phyloP scores from a whole-genome alignment of 441 rosid genomes.

The Sinapis alba region DNA sequence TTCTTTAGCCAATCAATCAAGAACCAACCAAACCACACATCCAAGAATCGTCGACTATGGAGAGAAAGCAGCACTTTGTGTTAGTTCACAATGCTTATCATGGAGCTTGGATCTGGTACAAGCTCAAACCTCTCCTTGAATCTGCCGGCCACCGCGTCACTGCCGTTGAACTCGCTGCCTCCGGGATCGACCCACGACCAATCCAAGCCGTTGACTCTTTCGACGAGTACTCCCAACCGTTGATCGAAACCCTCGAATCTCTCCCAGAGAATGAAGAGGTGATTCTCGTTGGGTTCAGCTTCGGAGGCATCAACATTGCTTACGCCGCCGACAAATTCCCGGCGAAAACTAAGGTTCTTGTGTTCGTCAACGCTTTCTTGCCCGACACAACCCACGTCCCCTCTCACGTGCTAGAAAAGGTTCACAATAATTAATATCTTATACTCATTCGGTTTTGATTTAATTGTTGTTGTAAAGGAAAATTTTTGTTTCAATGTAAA shows the following conservation, averaged over 20 bases:
- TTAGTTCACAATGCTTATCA: slow-evolving; percentile 54
- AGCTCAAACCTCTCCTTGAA: slow-evolving; percentile 45
- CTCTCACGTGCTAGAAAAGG: slow-evolving; percentile 41
- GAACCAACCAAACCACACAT: not conserved
- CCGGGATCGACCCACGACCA: slow-evolving; percentile 35
- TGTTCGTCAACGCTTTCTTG: slow-evolving; percentile 40
- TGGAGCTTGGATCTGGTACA: slow-evolving; percentile 65
- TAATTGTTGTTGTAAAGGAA: no score
- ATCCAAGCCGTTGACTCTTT: slow-evolving; percentile 34
- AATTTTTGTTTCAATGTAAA: no score
- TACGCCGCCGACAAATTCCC: slow-evolving; percentile 34
- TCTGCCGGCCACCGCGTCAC: slow-evolving; percentile 50
- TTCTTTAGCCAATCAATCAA: not conserved
- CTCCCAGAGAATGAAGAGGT: slow-evolving; percentile 33
- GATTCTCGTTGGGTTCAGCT: slow-evolving; percentile 42
- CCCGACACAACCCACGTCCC: slow-evolving; percentile 40
- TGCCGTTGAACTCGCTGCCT: slow-evolving; percentile 42
- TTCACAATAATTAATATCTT: not conserved
- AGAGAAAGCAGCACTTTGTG: slow-evolving; percentile 47
- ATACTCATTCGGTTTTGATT: no score
- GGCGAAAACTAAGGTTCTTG: slow-evolving; percentile 30
- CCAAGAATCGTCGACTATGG: slow-evolving; percentile 8
- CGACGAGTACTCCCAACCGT: slow-evolving; percentile 35
- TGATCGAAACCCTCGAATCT: slow-evolving; percentile 30
- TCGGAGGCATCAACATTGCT: slow-evolving; percentile 38